Evolutionary conservation across 768 basidiomycete species (phyloP), one percentile per base, ranked within the genome.

Genomic region (Mycena olivaceomarginata): DNA sequence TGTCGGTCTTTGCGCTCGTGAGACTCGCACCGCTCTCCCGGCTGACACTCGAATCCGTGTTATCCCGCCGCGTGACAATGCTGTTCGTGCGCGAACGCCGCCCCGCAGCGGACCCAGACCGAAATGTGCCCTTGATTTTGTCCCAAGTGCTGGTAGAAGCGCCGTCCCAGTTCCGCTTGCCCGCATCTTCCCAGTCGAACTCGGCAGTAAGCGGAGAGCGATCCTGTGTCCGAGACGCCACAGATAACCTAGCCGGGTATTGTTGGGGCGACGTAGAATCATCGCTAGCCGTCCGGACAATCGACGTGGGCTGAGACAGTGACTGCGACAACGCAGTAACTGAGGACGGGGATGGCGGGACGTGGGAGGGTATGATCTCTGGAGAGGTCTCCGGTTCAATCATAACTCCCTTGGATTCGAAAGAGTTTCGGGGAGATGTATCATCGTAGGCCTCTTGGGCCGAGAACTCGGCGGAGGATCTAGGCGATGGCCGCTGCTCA

Each of bases 61-160:
- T 89, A 82, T 93, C 92, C 53, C 93, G 90, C 80, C 92, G 92
- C 62, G 91, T 90, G 57, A 89, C 89, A 72, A 95, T 90, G 81
- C 94, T 95, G 80, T 96, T 96, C 53, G 94, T 93, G 53, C 96
- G 93, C 67, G 95, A 96, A 65, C 95, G 93, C 80, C 95, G 91
- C 10, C 95, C 95, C 68, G 86, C 89, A 67, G 89, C 90, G 57
- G 95, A 95, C 46, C 89, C 91, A 39, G 92, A 91, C 76, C 94
- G 89, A 79, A 97, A 92, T 0, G 93, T 91, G 70, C 87, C 90
- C 80, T 94, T 94, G 67, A 96, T 87, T 82, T 92, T 94, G 77
- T 94, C 92, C 95, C 95, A 96, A 45, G 92, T 86, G 76, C 89
- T 91, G 56, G 90, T 88, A 18, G 90, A 89, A 25, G 88, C 85